Percentiles rank a stretch among this genome's conserved stretches.
phyloP scores from a whole-genome alignment of 352 stramenopile genomes.

The Pythium aquatile region DNA sequence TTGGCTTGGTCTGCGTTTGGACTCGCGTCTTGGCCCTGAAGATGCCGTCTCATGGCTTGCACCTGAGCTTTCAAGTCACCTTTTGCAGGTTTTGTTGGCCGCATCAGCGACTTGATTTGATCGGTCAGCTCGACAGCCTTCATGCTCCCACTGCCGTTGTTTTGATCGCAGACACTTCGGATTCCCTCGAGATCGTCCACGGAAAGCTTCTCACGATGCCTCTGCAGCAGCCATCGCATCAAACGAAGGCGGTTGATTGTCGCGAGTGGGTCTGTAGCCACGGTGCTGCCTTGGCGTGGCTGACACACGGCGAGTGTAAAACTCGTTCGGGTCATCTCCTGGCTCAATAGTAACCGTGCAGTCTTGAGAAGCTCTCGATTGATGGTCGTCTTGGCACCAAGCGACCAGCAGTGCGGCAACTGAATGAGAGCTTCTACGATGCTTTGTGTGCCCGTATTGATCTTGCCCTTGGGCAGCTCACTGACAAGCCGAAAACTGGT shows the following conservation, averaged over 20 bases:
- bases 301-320: conserved; percentile 34
- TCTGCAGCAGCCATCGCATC: conserved; percentile 30
- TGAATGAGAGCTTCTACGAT: conserved; percentile 35
- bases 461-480: conserved; percentile 4
- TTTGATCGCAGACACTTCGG: background rate
- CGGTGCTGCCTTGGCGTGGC: background rate
- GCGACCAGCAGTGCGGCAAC: conserved; percentile 35
- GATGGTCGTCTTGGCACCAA: conserved; percentile 23
- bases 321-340: conserved; percentile 28
- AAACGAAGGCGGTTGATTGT: conserved; percentile 28
- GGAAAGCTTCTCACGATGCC: conserved; percentile 7
- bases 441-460: conserved; percentile 29
- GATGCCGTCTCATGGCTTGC: conserved; percentile 3
- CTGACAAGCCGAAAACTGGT: conserved; percentile 2
- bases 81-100: background rate
- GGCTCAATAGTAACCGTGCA: conserved; percentile 37
- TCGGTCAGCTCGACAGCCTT: conserved; percentile 4
- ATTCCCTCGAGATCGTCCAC: background rate
- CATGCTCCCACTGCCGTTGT: background rate
- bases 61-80: conserved; percentile 1
- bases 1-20: background rate
- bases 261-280: background rate
- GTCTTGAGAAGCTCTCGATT: conserved; percentile 38
- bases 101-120: background rate
- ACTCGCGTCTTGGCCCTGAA: conserved; percentile 1